These are phyloP conservation scores for Leishmania amazonensis DNA, from an alignment of 208 protist genomes.

Conservation along the genomic window DNA sequence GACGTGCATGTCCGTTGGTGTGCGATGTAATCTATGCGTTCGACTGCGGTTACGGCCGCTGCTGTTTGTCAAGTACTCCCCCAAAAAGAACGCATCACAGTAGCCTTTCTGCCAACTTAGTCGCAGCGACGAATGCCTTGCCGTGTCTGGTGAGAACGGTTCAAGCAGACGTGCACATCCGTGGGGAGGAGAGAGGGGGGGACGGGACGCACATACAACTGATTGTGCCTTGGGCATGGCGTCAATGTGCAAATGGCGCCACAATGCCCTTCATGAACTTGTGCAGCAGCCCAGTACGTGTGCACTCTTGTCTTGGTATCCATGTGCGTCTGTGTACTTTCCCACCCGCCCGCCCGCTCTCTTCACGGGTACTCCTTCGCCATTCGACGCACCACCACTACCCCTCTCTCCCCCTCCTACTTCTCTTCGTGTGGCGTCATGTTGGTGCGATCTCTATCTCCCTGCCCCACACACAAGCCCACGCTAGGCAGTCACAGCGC, in stretches of 20 bases:
- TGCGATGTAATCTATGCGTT: slow-evolving; percentile 1
- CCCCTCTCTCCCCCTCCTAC: not conserved
- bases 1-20: not conserved
- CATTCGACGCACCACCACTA: not conserved
- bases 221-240: not conserved
- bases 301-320: not conserved
- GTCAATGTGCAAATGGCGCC: not conserved
- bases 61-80: not conserved
- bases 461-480: not conserved
- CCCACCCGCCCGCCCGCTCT: not conserved
- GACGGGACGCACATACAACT: not conserved
- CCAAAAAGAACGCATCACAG: not conserved
- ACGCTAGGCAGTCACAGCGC: not conserved
- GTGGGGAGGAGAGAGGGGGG: not conserved
- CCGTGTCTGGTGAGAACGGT: not conserved
- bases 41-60: not conserved
- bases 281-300: not conserved
- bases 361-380: not conserved
- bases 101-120: not conserved
- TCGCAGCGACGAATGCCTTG: not conserved
- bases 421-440: not conserved
- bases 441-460: not conserved
- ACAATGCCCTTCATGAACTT: not conserved
- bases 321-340: not conserved
- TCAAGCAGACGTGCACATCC: not conserved